Conservation (phyloP, 345 rosid genomes). For the Erucastrum elatum region DNA sequence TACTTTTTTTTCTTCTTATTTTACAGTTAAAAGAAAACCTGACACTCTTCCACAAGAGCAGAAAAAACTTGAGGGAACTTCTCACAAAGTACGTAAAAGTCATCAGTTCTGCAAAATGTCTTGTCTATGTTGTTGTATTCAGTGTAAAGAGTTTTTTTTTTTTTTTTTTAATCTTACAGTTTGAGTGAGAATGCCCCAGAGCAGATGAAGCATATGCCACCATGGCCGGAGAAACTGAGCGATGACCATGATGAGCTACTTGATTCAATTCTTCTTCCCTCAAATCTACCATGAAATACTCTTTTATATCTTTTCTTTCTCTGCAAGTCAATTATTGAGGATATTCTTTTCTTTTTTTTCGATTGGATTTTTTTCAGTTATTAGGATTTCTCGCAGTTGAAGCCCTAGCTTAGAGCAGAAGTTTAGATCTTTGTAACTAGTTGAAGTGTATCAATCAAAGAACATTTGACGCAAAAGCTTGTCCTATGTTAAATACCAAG, state of each 20-base stretch:
- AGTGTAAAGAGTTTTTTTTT: not conserved
- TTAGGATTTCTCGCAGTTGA: not conserved
- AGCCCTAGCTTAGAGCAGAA: conserved; percentile 3
- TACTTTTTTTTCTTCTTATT: not conserved
- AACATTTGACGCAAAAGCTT: conserved; percentile 2
- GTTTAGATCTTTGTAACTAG: not conserved
- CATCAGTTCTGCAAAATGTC: not conserved
- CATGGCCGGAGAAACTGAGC: conserved; percentile 54
- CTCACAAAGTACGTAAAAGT: conserved; percentile 42
- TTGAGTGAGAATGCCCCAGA: conserved; percentile 53
- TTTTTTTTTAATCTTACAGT: conserved; percentile 41
- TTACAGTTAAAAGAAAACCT: conserved; percentile 49
- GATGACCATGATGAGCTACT: conserved; percentile 45
- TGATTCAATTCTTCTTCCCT: conserved; percentile 42
- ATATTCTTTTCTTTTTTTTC: not conserved
- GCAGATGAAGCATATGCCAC: conserved; percentile 75
- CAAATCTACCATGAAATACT: conserved; percentile 37
- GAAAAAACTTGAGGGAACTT: conserved; percentile 43
- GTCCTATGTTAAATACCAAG: not conserved
- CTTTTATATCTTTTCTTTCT: not conserved
- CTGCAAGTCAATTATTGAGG: not conserved
- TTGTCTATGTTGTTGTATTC: conserved; percentile 6
- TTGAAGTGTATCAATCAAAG: not conserved
- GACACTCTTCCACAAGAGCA: conserved; percentile 43
- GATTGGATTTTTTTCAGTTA: not conserved